Conservation (phyloP, 139 green algal species). For the Tetradesmus lagerheimii region DNA sequence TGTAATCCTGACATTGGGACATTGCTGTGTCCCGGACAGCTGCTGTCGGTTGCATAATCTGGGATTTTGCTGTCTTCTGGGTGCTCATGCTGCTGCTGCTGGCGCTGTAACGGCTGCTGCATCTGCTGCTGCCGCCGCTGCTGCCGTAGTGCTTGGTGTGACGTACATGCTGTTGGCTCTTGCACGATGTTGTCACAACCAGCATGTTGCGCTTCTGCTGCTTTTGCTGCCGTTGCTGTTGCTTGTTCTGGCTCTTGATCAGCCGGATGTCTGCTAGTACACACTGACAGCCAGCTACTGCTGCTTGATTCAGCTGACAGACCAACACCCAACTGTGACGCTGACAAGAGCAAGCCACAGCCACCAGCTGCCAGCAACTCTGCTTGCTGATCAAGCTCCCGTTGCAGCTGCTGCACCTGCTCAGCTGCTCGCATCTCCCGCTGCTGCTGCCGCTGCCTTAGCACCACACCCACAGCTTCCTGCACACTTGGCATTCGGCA, state of each 20-base stretch:
- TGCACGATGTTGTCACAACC: neutral
- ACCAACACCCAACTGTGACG: neutral
- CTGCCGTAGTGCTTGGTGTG: no score
- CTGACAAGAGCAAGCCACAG: neutral
- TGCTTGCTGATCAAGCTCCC: neutral
- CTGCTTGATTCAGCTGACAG: neutral
- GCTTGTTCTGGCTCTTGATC: neutral
- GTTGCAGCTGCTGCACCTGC: neutral
- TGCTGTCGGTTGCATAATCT: neutral
- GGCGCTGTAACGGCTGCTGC: no score
- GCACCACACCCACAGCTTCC: neutral
- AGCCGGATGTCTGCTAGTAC: no score
- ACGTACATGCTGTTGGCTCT: no score
- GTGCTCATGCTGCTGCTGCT: no score
- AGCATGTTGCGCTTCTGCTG: neutral
- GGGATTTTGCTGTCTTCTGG: no score
- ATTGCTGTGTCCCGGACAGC: neutral
- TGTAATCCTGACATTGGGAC: no score
- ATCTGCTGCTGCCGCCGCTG: no score
- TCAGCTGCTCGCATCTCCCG: neutral
- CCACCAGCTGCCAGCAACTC: neutral
- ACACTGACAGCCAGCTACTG: neutral
- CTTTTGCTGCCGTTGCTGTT: neutral
- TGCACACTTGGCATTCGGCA: neutral
- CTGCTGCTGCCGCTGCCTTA: slow-evolving; percentile 3